phyloP scores from a whole-genome alignment of 106 monocot species.

The Vanilla planifolia region DNA sequence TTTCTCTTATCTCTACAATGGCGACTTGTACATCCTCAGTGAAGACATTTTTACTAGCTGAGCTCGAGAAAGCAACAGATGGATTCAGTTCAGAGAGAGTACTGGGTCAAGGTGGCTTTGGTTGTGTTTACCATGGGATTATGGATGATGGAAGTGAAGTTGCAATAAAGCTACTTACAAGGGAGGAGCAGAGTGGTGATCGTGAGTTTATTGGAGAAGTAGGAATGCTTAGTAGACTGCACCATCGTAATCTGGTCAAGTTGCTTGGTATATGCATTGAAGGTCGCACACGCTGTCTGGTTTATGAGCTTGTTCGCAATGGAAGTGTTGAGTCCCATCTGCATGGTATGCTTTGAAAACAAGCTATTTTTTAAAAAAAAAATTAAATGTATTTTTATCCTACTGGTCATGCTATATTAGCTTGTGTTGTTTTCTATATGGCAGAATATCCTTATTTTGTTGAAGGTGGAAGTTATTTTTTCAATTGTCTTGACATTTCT shows the following conservation, averaged over 20 bases:
- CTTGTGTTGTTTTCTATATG: too few species aligned
- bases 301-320: slow-evolving; percentile 75
- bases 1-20: slow-evolving; percentile 49
- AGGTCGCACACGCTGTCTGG: slow-evolving; percentile 50
- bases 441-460: too few species aligned
- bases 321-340: slow-evolving; percentile 91
- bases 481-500: too few species aligned
- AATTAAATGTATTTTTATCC: too few species aligned
- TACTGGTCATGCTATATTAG: too few species aligned
- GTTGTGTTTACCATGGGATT: slow-evolving; percentile 59
- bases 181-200: slow-evolving; percentile 12
- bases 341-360: slow-evolving; percentile 49
- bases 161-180: slow-evolving; percentile 64
- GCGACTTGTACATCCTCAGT: slow-evolving; percentile 55
- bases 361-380: too few species aligned
- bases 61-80: slow-evolving; percentile 65
- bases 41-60: slow-evolving; percentile 68
- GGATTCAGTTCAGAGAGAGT: slow-evolving; percentile 48
- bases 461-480: too few species aligned
- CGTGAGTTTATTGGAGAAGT: slow-evolving; percentile 56
- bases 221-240: slow-evolving; percentile 87
- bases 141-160: slow-evolving; percentile 61
- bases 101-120: slow-evolving; percentile 75
- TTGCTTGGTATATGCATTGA: slow-evolving; percentile 95
- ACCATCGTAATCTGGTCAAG: slow-evolving; percentile 97